Base-by-base conservation (phyloP, 2,329 filamentous ascomycete species). In the Didymella keratinophila region DNA sequence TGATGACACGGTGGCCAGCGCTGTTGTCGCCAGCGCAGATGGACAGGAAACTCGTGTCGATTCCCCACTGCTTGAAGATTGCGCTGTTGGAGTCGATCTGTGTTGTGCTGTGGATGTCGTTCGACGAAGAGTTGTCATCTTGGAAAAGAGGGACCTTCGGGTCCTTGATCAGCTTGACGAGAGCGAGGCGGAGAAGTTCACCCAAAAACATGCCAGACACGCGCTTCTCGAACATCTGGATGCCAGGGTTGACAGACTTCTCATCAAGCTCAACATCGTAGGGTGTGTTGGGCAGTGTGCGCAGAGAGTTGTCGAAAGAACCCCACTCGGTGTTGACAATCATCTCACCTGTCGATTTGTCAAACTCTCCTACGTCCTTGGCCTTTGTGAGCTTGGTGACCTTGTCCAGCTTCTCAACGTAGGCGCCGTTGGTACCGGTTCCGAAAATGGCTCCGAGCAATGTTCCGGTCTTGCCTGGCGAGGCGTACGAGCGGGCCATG, bases 181-280 rank as follows among this genome's bases (percentile, higher is more conserved):
- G 80, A 16, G 89, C 88, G 43, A 92, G 84, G 53, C 95, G 90
- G 54, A 97, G 84, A 63, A 98, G 93, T 78, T 99, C 95, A 53
- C 95, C 95, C 47, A 99, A 79, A 81, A 98, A 99, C 94, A 99
- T 98, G 76, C 95, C 95, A 0, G 93, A 97, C 16, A 99, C 90
- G 46, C 94, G 90, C 84, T 99, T 99, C 82, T 99, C 95, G 73
- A 98, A 99, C 91, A 98, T 97, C 75, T 99, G 95, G 61, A 96
- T 87, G 25, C 95, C 95, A 0, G 93, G 94, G 78, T 99, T 98
- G 68, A 92, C 87, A 65, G 89, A 95, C 60, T 89, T 87, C 56
- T 82, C 80, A 77, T 99, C 94, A 23, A 99, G 83, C 56, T 87
- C 84, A 48, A 83, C 80, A 74, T 99, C 95, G 80, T 92, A 98